Evolutionary conservation across 2,329 filamentous ascomycete species (phyloP), one percentile per base, ranked within the genome.

Genomic region (Alternaria alternata): DNA sequence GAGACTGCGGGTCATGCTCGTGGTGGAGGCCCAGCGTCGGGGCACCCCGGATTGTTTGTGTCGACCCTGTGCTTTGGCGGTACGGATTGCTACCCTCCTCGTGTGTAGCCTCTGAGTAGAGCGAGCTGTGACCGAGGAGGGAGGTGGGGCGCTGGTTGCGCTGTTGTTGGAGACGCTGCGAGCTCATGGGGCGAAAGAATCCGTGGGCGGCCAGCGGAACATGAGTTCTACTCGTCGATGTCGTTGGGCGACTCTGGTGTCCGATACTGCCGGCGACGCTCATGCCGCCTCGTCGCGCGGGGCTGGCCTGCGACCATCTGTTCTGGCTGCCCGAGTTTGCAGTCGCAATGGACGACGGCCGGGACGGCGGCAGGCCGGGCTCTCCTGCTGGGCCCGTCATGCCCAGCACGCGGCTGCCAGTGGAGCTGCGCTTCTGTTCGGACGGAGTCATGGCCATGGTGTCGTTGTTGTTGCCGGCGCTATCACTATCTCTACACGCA

Each of bases 121-220:
- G 66, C 28, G 75, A 75, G 52, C 65, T 63, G 24, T 74, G 74
- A 52, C 74, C 77, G 42, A 78, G 72, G 18, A 77, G 63, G 24
- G 76, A 78, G 28, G 73, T 79, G 38, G 83, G 84, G 47, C 83
- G 82, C 67, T 83, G 87, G 64, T 89, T 89, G 77, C 94, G 86
- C 79, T 98, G 95, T 55, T 93, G 93, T 80, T 98, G 94, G 51
- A 98, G 83, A 76, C 93, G 91, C 77, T 97, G 93, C 24, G 94
- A 96, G 81, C 94, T 98, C 93, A 99, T 96, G 39, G 95, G 95
- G 22, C 90, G 91, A 75, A 96, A 97, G 81, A 99, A 98, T 54
- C 92, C 94, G 73, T 94, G 91, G 16, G 93, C 93, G 3, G 93
- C 90, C 54, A 99, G 82, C 1, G 95, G 94, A 20, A 96, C 93